phyloP scores from a whole-genome alignment of 1,284 basidiomycete species.

The Apiotrichum laibachii region DNA sequence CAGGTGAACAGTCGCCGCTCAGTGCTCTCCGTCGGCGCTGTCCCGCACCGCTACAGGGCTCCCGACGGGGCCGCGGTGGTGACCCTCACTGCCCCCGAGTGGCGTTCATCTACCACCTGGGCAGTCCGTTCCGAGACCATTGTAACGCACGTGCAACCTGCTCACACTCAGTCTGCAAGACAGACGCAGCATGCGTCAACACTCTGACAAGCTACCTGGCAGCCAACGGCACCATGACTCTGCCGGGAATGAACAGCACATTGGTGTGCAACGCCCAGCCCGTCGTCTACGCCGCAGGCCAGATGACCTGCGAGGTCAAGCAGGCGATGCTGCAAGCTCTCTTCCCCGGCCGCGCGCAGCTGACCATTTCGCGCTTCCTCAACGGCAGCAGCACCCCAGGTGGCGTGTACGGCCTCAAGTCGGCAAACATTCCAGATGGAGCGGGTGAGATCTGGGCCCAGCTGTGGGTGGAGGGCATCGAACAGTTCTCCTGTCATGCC shows the following conservation, averaged over 20 bases:
- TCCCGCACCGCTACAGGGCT: too few relatives aligned
- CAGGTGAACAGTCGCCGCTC: not conserved
- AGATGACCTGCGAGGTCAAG: slow-evolving; percentile 53
- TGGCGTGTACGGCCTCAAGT: slow-evolving; percentile 17
- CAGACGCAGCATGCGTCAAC: slow-evolving; percentile 15
- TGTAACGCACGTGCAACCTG: too few relatives aligned
- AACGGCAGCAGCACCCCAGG: slow-evolving; percentile 66
- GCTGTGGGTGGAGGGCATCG: slow-evolving; percentile 75
- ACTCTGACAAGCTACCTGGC: not conserved
- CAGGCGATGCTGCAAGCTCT: slow-evolving; percentile 74
- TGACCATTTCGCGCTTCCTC: slow-evolving; percentile 73
- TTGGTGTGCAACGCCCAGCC: slow-evolving; percentile 33
- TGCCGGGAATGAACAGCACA: slow-evolving; percentile 1
- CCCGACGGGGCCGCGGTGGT: too few relatives aligned
- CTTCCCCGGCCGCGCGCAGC: slow-evolving; percentile 64
- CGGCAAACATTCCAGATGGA: slow-evolving; percentile 52
- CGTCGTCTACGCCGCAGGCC: slow-evolving; percentile 32
- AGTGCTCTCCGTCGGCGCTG: too few relatives aligned
- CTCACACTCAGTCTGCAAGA: slow-evolving; percentile 29
- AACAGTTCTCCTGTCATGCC: slow-evolving; percentile 74
- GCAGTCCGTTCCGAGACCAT: too few relatives aligned
- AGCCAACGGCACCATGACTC: not conserved
- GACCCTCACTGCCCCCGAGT: too few relatives aligned
- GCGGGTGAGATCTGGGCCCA: slow-evolving; percentile 65
- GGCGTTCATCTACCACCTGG: too few relatives aligned